These are phyloP conservation scores for Coemansia sp. DNA, from an alignment of 192 early-diverging fungal species.

Conservation along the genomic window DNA sequence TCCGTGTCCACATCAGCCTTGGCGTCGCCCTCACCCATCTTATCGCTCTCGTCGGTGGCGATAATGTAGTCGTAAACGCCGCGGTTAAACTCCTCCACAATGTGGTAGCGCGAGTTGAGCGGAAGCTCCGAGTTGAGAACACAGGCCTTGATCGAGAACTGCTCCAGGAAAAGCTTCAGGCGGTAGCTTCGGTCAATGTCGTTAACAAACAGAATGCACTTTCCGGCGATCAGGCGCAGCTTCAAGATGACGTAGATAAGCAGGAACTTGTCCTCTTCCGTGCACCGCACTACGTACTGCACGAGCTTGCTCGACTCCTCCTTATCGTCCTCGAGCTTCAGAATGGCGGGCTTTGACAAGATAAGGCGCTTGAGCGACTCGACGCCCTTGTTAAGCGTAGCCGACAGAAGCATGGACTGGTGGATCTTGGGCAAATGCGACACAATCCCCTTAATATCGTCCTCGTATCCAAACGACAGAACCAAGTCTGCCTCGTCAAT, in stretches of 20 bases:
- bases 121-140: conserved; percentile 96
- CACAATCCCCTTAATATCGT: conserved; percentile 79
- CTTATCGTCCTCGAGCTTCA: conserved; percentile 80
- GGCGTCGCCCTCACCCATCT: conserved; percentile 62
- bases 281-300: conserved; percentile 75
- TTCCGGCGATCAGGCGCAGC: conserved; percentile 83
- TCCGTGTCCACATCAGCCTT: conserved; percentile 57
- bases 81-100: conserved; percentile 96
- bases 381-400: conserved; percentile 88
- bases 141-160: conserved; percentile 88
- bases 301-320: conserved; percentile 60
- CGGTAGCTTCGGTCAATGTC: conserved; percentile 91
- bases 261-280: conserved; percentile 85
- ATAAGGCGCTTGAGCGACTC: conserved; percentile 81
- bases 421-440: conserved; percentile 78
- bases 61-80: conserved; percentile 95
- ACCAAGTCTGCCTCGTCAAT: conserved; percentile 97
- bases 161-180: conserved; percentile 92
- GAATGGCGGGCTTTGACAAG: conserved; percentile 79
- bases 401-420: conserved; percentile 92
- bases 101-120: conserved; percentile 86
- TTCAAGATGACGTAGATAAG: conserved; percentile 88
- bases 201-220: conserved; percentile 95
- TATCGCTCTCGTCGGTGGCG: conserved; percentile 87
- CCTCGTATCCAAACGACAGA: conserved; percentile 89